Percentiles rank a stretch among this genome's conserved stretches.
phyloP scores from a whole-genome alignment of 257 asterid species.

The Ajuga chamaepitys region DNA sequence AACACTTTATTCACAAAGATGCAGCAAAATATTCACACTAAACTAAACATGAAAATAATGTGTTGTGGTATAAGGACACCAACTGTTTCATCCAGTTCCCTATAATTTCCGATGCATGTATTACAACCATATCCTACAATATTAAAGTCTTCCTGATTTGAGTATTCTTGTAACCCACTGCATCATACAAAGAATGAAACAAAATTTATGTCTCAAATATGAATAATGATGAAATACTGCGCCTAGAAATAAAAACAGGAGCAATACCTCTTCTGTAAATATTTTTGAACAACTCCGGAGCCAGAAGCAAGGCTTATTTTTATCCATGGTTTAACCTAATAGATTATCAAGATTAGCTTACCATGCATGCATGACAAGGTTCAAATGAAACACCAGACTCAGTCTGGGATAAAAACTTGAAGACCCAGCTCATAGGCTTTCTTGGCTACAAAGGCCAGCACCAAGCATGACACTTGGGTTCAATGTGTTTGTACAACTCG shows the following conservation, averaged over 20 bases:
- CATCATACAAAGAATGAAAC: constrained; percentile 17
- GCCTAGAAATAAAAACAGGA: too few species aligned
- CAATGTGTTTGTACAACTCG: constrained; percentile 95
- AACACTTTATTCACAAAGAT: too few species aligned
- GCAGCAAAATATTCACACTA: neutral
- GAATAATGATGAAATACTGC: neutral
- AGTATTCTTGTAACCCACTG: constrained; percentile 77
- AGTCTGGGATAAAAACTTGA: constrained; percentile 37
- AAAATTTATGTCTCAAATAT: neutral
- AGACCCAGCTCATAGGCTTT: constrained; percentile 85
- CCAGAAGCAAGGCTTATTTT: constrained; percentile 98
- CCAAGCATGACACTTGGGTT: constrained; percentile 98
- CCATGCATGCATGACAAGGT: constrained; percentile 1
- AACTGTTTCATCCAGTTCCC: too few species aligned
- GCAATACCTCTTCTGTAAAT: constrained; percentile 68
- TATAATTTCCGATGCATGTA: constrained; percentile 94
- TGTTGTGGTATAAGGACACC: constrained; percentile 78
- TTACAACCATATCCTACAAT: constrained; percentile 96
- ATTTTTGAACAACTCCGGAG: constrained; percentile 87
- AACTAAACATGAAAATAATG: constrained; percentile 29
- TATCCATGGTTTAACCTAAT: constrained; percentile 93
- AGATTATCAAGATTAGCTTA: too few species aligned
- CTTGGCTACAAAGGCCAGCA: constrained; percentile 88
- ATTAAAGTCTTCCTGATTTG: constrained; percentile 84
- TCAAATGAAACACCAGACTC: neutral